A percentile compares a stretch with the other conserved stretches of the same genome.
Evolutionary conservation across 768 basidiomycete genomes (phyloP).

Genomic region (Calocybe gangraenosa): DNA sequence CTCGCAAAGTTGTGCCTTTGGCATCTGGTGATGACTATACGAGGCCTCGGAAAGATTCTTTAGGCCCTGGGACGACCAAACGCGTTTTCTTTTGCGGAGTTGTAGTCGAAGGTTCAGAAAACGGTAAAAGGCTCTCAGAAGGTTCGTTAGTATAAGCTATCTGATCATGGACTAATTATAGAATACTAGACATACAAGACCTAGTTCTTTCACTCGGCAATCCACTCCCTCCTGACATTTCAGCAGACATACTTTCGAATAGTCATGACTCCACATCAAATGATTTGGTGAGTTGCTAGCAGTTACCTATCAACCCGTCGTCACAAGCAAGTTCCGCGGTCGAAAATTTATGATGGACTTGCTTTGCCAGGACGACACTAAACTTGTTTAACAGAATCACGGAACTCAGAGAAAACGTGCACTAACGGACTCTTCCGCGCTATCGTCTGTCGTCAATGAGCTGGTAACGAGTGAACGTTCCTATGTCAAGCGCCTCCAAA

Average conservation of each 20-base stretch:
- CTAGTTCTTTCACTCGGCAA: slow-evolving; percentile 75
- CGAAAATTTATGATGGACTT: no score
- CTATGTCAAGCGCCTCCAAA: slow-evolving; percentile 79
- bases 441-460: slow-evolving; percentile 78
- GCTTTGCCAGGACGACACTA: neutral
- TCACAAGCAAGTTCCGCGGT: no score
- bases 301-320: no score
- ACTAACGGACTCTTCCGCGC: slow-evolving; percentile 58
- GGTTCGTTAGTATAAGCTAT: slow-evolving; percentile 33
- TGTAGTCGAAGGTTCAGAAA: slow-evolving; percentile 80
- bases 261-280: slow-evolving; percentile 32
- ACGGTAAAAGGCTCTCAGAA: slow-evolving; percentile 62
- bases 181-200: slow-evolving; percentile 64
- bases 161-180: slow-evolving; percentile 8
- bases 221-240: slow-evolving; percentile 49
- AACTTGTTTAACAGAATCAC: slow-evolving; percentile 27
- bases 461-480: slow-evolving; percentile 85
- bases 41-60: slow-evolving; percentile 38
- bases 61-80: slow-evolving; percentile 49
- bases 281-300: slow-evolving; percentile 37
- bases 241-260: slow-evolving; percentile 43
- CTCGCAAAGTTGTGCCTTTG: slow-evolving; percentile 70
- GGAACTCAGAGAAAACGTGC: slow-evolving; percentile 51
- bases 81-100: slow-evolving; percentile 90
- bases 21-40: slow-evolving; percentile 67